Percentiles rank a stretch among this genome's conserved stretches.
Conservation (phyloP, 495 filamentous ascomycete genomes). For the Penicillium salamii region DNA sequence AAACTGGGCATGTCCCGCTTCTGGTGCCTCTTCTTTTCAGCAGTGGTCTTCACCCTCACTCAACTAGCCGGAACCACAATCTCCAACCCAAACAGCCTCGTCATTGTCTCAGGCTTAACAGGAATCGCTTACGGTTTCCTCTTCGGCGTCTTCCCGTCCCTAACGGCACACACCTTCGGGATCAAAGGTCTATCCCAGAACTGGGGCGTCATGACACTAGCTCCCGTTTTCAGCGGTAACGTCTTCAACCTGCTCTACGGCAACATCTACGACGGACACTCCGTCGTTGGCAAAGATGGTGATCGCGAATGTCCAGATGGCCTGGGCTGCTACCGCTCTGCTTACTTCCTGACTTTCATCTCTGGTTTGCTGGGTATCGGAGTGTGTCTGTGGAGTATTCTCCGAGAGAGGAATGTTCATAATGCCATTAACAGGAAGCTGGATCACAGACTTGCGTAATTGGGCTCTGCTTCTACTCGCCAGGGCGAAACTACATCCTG, state of each 20-base stretch:
- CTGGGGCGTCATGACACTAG: slow-evolving; percentile 92
- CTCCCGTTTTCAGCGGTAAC: slow-evolving; percentile 81
- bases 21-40: slow-evolving; percentile 82
- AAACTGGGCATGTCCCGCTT: slow-evolving; percentile 73
- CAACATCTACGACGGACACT: slow-evolving; percentile 75
- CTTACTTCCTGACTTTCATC: slow-evolving; percentile 79
- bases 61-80: slow-evolving; percentile 79
- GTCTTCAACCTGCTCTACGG: slow-evolving; percentile 88
- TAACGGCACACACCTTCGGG: slow-evolving; percentile 89
- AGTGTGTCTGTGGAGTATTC: slow-evolving; percentile 74
- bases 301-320: slow-evolving; percentile 76
- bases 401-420: slow-evolving; percentile 54
- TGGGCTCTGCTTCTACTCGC: too few relatives aligned
- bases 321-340: slow-evolving; percentile 72
- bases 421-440: slow-evolving; percentile 26
- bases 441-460: slow-evolving; percentile 36
- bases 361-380: slow-evolving; percentile 67
- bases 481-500: too few relatives aligned
- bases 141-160: slow-evolving; percentile 90
- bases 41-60: slow-evolving; percentile 72
- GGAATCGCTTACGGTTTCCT: slow-evolving; percentile 91
- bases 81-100: slow-evolving; percentile 73
- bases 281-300: slow-evolving; percentile 61
- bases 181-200: slow-evolving; percentile 84
- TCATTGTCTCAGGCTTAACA: slow-evolving; percentile 74